Evolutionary conservation across 2,329 filamentous ascomycete genomes (phyloP).

Genomic region (Beauveria caledonica): DNA sequence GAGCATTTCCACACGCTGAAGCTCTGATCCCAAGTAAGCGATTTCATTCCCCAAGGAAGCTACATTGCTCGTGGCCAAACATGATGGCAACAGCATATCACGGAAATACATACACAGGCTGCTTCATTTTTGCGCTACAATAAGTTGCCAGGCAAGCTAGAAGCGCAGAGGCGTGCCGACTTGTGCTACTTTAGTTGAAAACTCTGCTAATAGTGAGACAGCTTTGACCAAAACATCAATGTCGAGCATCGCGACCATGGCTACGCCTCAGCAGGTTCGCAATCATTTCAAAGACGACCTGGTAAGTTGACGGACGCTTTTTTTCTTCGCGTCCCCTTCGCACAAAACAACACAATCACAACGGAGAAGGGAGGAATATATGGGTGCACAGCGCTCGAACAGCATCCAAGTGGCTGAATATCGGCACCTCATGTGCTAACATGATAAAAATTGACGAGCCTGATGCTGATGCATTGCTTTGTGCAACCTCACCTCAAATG

Average conservation of each 20-base stretch:
- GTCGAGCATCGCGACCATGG: slow-evolving; percentile 22
- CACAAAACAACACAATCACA: background rate
- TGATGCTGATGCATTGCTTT: background rate
- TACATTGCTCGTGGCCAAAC: background rate
- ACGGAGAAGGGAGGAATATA: background rate
- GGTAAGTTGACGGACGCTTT: slow-evolving; percentile 20
- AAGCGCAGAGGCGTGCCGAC: background rate
- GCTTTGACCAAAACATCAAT: background rate
- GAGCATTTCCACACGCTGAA: background rate
- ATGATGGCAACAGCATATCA: background rate
- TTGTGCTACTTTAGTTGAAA: background rate
- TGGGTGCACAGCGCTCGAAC: background rate
- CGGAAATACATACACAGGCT: background rate
- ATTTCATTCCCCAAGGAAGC: background rate
- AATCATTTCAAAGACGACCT: slow-evolving; percentile 24
- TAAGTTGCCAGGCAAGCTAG: background rate
- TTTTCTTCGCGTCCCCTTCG: slow-evolving; percentile 4
- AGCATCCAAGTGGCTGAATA: background rate
- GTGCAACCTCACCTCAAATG: background rate
- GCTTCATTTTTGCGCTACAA: background rate
- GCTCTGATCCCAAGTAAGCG: background rate
- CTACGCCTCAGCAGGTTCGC: slow-evolving; percentile 21
- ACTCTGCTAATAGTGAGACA: background rate
- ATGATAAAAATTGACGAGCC: background rate
- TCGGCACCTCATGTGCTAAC: background rate